Evolutionary conservation across 2,329 filamentous ascomycete genomes (phyloP).

Genomic region (Aureobasidium namibiae): DNA sequence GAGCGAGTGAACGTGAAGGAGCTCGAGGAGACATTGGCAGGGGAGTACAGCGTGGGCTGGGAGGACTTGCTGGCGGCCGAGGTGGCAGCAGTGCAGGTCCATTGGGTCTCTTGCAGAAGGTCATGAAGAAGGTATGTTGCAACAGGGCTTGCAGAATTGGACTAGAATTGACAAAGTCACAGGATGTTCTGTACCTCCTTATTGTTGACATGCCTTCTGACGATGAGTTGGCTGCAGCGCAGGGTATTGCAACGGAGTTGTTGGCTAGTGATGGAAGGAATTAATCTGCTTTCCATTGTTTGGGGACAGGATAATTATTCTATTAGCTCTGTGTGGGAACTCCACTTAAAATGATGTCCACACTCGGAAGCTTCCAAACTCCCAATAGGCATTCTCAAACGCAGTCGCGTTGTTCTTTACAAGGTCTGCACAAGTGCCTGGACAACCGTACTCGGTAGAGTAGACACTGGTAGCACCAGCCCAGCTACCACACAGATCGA

Average conservation of each 20-base stretch:
- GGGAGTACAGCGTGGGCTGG: not conserved
- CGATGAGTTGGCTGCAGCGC: slow-evolving; percentile 31
- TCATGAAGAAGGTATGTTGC: slow-evolving; percentile 17
- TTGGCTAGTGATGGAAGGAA: not conserved
- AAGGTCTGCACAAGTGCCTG: slow-evolving; percentile 48
- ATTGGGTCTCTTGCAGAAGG: slow-evolving; percentile 16
- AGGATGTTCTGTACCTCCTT: slow-evolving; percentile 45
- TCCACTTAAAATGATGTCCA: slow-evolving; percentile 7
- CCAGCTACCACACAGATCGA: slow-evolving; percentile 32
- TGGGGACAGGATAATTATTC: too few relatives aligned
- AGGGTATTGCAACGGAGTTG: not conserved
- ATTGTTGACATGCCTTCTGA: slow-evolving; percentile 43
- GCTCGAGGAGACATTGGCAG: not conserved
- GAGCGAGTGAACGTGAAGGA: not conserved
- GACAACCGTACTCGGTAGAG: slow-evolving; percentile 30
- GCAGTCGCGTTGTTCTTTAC: slow-evolving; percentile 49
- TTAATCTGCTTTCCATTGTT: not conserved
- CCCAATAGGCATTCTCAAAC: slow-evolving; percentile 57
- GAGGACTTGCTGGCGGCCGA: not conserved
- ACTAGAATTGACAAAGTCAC: not conserved
- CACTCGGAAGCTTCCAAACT: slow-evolving; percentile 23
- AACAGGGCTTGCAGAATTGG: too few relatives aligned
- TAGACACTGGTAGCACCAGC: slow-evolving; percentile 28
- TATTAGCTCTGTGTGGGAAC: too few relatives aligned
- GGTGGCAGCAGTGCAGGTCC: not conserved